Percentiles rank a stretch among this genome's conserved stretches.
Evolutionary conservation across 192 early-diverging fungal species (phyloP).

Genomic region (Umbelopsis vinacea): DNA sequence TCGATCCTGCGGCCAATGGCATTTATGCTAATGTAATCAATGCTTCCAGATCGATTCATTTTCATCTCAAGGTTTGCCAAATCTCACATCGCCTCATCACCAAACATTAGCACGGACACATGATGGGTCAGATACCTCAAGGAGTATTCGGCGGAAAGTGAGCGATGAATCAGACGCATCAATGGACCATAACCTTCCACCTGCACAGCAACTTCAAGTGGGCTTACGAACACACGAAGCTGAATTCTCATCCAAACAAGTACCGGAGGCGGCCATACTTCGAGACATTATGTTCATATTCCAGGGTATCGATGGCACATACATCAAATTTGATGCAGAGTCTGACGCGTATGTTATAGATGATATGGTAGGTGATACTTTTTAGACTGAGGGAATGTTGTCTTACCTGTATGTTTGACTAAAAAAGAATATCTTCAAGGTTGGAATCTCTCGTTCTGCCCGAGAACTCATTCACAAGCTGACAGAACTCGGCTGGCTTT

Average conservation of each 20-base stretch:
- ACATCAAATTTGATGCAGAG: slow-evolving; percentile 66
- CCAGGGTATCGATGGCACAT: slow-evolving; percentile 92
- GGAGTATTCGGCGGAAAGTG: slow-evolving; percentile 1
- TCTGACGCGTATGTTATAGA: slow-evolving; percentile 58
- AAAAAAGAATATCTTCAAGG: slow-evolving; percentile 29
- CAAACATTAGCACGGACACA: not conserved
- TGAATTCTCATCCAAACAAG: slow-evolving; percentile 31
- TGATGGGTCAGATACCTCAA: not conserved
- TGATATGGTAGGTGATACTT: slow-evolving; percentile 46
- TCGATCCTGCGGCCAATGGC: not conserved
- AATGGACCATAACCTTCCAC: slow-evolving; percentile 9
- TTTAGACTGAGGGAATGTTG: not conserved
- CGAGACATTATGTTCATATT: slow-evolving; percentile 90
- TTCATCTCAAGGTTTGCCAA: slow-evolving; percentile 13
- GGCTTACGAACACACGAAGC: slow-evolving; percentile 16
- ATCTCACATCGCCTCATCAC: not conserved
- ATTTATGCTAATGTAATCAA: not conserved
- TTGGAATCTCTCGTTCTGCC: slow-evolving; percentile 61
- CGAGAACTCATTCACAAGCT: slow-evolving; percentile 68
- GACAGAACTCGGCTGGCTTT: slow-evolving; percentile 81
- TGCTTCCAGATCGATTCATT: not conserved
- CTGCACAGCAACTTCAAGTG: slow-evolving; percentile 11
- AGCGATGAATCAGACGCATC: not conserved
- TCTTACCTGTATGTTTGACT: not conserved
- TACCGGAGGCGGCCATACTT: slow-evolving; percentile 68